Percentiles rank a stretch among this genome's conserved stretches.
Conservation (phyloP, 805 yeast genomes). For the Yamadazyma tumulicola region DNA sequence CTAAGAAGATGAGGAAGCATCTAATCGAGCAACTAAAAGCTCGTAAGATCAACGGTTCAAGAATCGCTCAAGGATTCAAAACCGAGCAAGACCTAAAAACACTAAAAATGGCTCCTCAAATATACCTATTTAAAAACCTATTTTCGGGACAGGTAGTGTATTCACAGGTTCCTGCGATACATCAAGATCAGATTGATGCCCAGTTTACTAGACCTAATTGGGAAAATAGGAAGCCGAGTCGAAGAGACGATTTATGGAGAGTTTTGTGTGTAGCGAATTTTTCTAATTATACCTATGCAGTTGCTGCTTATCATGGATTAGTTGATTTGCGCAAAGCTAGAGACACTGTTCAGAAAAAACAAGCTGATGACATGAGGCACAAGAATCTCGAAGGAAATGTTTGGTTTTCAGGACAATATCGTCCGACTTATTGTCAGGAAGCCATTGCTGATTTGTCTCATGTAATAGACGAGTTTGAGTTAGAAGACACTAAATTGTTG, state of each 20-base stretch:
- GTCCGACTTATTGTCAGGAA: conserved; percentile 89
- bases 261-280: conserved; percentile 81
- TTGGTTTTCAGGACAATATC: conserved; percentile 83
- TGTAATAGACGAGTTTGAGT: conserved; percentile 61
- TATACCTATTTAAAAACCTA: conserved; percentile 76
- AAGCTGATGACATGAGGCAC: conserved; percentile 65
- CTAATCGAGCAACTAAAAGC: conserved; percentile 44
- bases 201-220: conserved; percentile 84
- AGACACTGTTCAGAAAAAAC: conserved; percentile 55
- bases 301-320: conserved; percentile 69
- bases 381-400: conserved; percentile 73
- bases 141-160: conserved; percentile 88
- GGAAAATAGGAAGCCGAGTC: conserved; percentile 78
- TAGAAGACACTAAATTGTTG: conserved; percentile 47
- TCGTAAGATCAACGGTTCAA: conserved; percentile 39
- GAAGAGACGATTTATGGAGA: conserved; percentile 87
- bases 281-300: conserved; percentile 57
- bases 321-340: conserved; percentile 72
- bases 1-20: conserved; percentile 45
- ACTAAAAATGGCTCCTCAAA: conserved; percentile 76
- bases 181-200: conserved; percentile 56
- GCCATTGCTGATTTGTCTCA: conserved; percentile 80
- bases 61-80: conserved; percentile 39
- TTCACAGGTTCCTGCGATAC: conserved; percentile 74
- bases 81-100: conserved; percentile 28